Conservation (phyloP, 495 filamentous ascomycete genomes). For the Geoglossum glabrum region DNA sequence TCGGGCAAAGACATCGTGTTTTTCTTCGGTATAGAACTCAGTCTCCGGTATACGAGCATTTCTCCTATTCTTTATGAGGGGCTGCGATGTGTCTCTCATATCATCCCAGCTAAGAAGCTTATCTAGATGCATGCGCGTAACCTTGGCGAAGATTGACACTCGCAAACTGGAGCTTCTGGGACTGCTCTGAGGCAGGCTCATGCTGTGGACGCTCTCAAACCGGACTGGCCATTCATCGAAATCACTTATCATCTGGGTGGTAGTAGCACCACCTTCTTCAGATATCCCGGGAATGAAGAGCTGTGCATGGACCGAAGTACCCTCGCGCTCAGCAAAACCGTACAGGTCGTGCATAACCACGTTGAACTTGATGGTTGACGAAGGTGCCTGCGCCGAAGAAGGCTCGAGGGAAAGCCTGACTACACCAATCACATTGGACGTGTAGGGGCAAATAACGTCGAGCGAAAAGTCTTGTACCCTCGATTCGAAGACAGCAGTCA, state of each 20-base stretch:
- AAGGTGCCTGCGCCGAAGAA: slow-evolving; percentile 79
- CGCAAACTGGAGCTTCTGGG: slow-evolving; percentile 54
- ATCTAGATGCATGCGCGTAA: slow-evolving; percentile 86
- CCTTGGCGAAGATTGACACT: slow-evolving; percentile 83
- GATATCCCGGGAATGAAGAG: slow-evolving; percentile 84
- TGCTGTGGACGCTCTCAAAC: slow-evolving; percentile 95
- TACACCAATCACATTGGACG: slow-evolving; percentile 69
- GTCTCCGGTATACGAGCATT: slow-evolving; percentile 64
- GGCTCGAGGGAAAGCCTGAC: slow-evolving; percentile 82
- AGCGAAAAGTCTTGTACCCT: slow-evolving; percentile 85
- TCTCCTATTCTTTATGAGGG: slow-evolving; percentile 35
- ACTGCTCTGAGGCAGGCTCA: slow-evolving; percentile 74
- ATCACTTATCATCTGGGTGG: slow-evolving; percentile 81
- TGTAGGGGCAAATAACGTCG: slow-evolving; percentile 84
- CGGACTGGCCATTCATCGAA: slow-evolving; percentile 91
- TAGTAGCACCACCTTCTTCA: slow-evolving; percentile 81
- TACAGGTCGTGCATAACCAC: slow-evolving; percentile 96
- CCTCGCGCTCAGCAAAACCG: slow-evolving; percentile 90
- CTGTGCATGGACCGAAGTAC: slow-evolving; percentile 87
- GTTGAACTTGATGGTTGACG: slow-evolving; percentile 90
- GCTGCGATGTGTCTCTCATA: slow-evolving; percentile 57
- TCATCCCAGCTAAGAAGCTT: slow-evolving; percentile 98
- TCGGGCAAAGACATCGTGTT: slow-evolving; percentile 78
- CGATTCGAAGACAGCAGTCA: slow-evolving; percentile 86
- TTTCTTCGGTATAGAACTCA: slow-evolving; percentile 81